phyloP scores from a whole-genome alignment of 257 asterid species.

The Jacaranda mimosifolia region DNA sequence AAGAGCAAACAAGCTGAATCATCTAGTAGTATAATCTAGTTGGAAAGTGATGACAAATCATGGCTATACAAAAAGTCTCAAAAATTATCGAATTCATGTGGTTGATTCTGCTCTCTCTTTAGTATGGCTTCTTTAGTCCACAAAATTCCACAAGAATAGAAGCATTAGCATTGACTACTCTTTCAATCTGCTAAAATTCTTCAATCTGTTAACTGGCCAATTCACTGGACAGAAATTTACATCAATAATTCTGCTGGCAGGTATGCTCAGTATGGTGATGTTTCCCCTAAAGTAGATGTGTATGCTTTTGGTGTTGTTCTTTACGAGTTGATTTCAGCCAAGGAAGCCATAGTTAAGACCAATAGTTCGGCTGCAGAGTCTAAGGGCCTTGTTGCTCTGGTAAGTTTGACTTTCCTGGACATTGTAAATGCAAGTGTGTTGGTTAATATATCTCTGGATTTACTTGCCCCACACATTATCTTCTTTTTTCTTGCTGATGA shows the following conservation, averaged over 20 bases:
- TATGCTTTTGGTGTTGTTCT: constrained; percentile 96
- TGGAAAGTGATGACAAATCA: background rate
- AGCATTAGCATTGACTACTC: background rate
- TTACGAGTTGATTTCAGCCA: constrained; percentile 89
- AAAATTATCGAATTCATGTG: background rate
- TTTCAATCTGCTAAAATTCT: background rate
- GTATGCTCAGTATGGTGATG: constrained; percentile 91
- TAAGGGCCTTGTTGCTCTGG: constrained; percentile 85
- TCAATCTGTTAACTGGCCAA: background rate
- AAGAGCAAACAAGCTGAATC: too few relatives aligned
- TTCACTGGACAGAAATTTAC: background rate
- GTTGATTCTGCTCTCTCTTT: background rate
- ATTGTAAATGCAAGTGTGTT: background rate
- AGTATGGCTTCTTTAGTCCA: constrained; percentile 18
- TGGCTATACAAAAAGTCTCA: background rate
- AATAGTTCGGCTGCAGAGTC: constrained; percentile 67
- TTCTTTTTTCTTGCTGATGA: constrained; percentile 17
- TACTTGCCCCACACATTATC: background rate
- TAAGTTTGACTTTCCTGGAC: constrained; percentile 42
- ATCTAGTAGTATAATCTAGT: background rate
- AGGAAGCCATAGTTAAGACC: constrained; percentile 84
- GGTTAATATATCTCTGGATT: background rate
- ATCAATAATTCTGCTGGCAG: constrained; percentile 51
- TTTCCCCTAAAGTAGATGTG: constrained; percentile 93
- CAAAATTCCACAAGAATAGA: background rate